Conservation (phyloP, 1,139 yeast genomes). For the Candida sanyaensis region DNA sequence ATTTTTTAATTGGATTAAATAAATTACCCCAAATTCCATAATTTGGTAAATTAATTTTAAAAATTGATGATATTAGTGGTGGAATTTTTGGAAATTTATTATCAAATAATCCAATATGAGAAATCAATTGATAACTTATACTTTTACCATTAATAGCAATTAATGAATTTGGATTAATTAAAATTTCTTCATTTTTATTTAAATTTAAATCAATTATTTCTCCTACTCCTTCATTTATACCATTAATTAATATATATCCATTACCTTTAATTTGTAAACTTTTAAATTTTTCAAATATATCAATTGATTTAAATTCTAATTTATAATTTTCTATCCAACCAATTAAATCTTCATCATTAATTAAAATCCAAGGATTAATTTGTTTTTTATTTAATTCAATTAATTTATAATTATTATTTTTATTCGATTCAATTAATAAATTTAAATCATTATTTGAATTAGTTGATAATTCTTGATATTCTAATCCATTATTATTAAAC, state of each 20-base stretch:
- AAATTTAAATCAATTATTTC: conserved; percentile 32
- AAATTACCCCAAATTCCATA: conserved; percentile 9
- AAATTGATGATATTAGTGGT: conserved; percentile 7
- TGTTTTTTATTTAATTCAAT: conserved; percentile 18
- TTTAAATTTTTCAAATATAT: conserved; percentile 19
- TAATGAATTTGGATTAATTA: conserved; percentile 35
- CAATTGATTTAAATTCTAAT: conserved; percentile 21
- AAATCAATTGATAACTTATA: conserved; percentile 1
- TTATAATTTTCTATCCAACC: conserved; percentile 40
- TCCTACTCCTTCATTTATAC: conserved; percentile 34
- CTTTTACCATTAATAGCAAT: conserved; percentile 30
- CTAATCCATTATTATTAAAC: neutral
- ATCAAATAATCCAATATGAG: neutral
- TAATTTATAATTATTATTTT: conserved; percentile 26
- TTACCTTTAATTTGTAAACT: conserved; percentile 31
- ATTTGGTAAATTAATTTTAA: conserved; percentile 1
- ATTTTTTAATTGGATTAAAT: neutral
- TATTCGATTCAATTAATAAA: conserved; percentile 32
- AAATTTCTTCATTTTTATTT: conserved; percentile 30
- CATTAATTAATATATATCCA: conserved; percentile 39
- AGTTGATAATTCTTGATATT: conserved; percentile 29
- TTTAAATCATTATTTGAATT: conserved; percentile 22
- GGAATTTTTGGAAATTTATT: neutral
- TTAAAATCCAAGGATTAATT: conserved; percentile 33
- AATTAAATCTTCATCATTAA: conserved; percentile 31